These are phyloP conservation scores for Tricholoma sp. DNA, from an alignment of 768 basidiomycete species.

Conservation along the genomic window DNA sequence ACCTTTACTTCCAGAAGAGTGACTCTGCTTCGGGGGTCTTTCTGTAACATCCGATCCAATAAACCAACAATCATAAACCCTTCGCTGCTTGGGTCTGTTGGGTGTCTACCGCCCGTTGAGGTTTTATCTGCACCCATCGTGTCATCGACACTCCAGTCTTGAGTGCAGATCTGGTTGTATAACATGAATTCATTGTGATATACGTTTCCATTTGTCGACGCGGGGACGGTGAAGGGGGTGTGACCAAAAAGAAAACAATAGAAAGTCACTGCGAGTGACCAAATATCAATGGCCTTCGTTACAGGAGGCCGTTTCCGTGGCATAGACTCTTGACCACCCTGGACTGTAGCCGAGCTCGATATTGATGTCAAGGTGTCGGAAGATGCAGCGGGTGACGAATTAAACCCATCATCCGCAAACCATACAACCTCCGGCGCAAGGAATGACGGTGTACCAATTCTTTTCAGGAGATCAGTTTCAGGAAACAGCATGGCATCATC, in stretches of 20 bases:
- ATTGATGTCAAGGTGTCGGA: constrained; percentile 14
- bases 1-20: constrained; percentile 31
- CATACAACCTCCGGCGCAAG: constrained; percentile 42
- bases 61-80: constrained; percentile 27
- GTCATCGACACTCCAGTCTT: constrained; percentile 33
- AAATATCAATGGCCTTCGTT: constrained; percentile 42
- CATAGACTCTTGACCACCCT: constrained; percentile 7
- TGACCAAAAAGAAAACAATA: constrained; percentile 43
- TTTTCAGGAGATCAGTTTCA: constrained; percentile 31
- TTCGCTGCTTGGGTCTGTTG: constrained; percentile 22
- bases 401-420: constrained; percentile 24
- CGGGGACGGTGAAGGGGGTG: constrained; percentile 34
- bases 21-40: constrained; percentile 30
- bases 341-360: constrained; percentile 12
- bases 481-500: constrained; percentile 32
- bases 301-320: constrained; percentile 31
- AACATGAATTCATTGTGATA: constrained; percentile 34
- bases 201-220: constrained; percentile 27
- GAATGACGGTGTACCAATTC: constrained; percentile 38
- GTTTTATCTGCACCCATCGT: constrained; percentile 34
- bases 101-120: constrained; percentile 30
- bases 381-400: constrained; percentile 16
- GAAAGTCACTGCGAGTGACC: constrained; percentile 43
- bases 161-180: constrained; percentile 35
- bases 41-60: constrained; percentile 36